Percentiles rank a stretch among this genome's conserved stretches.
Conservation (phyloP, 1,139 yeast species). For the Dujonia santamariae region DNA sequence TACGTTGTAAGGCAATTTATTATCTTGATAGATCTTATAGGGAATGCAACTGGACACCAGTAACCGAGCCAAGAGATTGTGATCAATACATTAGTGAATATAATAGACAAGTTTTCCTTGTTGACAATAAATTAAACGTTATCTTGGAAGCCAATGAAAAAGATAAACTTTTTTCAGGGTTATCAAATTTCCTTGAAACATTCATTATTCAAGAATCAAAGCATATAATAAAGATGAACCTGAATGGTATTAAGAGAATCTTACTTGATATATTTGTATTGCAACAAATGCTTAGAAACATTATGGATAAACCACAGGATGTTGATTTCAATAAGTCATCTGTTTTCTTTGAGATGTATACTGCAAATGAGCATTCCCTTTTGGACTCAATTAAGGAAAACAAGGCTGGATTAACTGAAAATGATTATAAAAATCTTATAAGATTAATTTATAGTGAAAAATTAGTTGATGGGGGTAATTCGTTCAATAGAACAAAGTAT, state of each 20-base stretch:
- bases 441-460: slow-evolving; percentile 45
- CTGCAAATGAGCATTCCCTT: slow-evolving; percentile 37
- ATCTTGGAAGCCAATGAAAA: slow-evolving; percentile 19
- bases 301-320: slow-evolving; percentile 54
- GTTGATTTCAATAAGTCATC: slow-evolving; percentile 59
- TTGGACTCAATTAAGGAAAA: slow-evolving; percentile 20
- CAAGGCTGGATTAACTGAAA: slow-evolving; percentile 14
- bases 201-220: slow-evolving; percentile 61
- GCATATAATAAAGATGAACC: slow-evolving; percentile 53
- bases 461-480: slow-evolving; percentile 39
- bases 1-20: slow-evolving; percentile 60
- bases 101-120: slow-evolving; percentile 54
- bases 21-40: slow-evolving; percentile 50
- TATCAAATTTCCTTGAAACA: slow-evolving; percentile 54
- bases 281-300: slow-evolving; percentile 71
- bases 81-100: slow-evolving; percentile 59
- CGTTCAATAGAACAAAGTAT: slow-evolving; percentile 40
- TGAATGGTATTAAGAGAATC: slow-evolving; percentile 65
- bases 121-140: slow-evolving; percentile 40
- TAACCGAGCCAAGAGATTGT: slow-evolving; percentile 58
- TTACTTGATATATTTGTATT: slow-evolving; percentile 67
- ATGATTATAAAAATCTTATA: slow-evolving; percentile 33
- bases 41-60: slow-evolving; percentile 42
- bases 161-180: slow-evolving; percentile 44
- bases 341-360: slow-evolving; percentile 55